Evolutionary conservation across 2,329 filamentous ascomycete genomes (phyloP), one percentile per base, ranked within the genome.

Genomic region (Trichoderma semiorbis): DNA sequence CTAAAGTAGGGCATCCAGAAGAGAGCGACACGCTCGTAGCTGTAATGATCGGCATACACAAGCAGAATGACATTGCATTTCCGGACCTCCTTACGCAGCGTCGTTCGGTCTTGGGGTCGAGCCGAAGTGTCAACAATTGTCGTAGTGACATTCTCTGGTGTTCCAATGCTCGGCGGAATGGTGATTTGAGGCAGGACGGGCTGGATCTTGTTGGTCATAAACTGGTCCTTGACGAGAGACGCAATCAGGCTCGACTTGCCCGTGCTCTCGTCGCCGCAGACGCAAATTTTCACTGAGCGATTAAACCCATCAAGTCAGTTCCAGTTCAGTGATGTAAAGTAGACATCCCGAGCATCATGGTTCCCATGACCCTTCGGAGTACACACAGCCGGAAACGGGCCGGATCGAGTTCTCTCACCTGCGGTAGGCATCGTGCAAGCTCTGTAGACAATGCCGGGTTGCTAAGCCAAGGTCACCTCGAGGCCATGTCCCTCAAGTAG

Each of bases 1-100:
- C 96, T 92, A 79, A 99, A 98, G 82, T 98, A 97, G 12, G 96
- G 96, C 89, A 99, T 92, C 96, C 96, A 99, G 82, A 98, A 99
- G 60, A 99, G 86, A 4, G 95, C 96, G 4, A 99, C 95, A 47
- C 96, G 88, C 80, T 99, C 96, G 84, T 98, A 99, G 86, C 95
- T 98, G 85, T 99, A 99, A 83, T 98, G 95, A 81, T 99, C 96
- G 75, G 95, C 95, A 82, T 99, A 99, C 69, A 99, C 95, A 57
- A 99, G 89, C 21, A 98, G 87, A 75, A 99, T 98, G 75, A 98
- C 95, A 80, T 98, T 99, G 78, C 92, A 96, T 81, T 98, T 98
- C 75, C 96, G 91, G 74, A 99, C 95, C 83, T 98, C 96, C 80
- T 96, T 96, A 73, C 95, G 92, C 72, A 99, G 86, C 21, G 91